Conservation (phyloP, 495 filamentous ascomycete genomes). For the Penicillium turbatum region DNA sequence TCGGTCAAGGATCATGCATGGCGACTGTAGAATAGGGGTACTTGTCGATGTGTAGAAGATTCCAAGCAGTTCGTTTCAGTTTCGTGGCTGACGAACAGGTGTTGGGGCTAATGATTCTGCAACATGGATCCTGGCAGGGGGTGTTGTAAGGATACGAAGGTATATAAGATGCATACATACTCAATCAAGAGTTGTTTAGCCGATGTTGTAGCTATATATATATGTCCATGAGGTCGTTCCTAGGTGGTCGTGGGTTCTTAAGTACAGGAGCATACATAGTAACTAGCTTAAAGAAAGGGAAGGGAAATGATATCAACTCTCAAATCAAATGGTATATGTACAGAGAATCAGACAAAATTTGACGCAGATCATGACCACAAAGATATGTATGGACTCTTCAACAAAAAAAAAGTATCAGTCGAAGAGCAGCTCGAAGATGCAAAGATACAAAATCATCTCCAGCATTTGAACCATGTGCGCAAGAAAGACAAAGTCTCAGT, state of each 20-base stretch:
- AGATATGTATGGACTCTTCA: conserved; percentile 18
- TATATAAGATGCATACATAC: too few species aligned
- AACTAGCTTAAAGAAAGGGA: not conserved
- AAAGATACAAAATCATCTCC: conserved; percentile 5
- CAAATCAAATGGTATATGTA: conserved; percentile 28
- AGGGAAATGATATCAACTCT: conserved; percentile 25
- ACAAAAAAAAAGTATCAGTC: conserved; percentile 7
- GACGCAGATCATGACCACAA: conserved; percentile 18
- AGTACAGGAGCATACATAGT: not conserved
- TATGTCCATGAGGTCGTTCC: too few species aligned
- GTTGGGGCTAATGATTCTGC: not conserved
- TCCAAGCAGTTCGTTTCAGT: not conserved
- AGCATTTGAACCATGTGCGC: conserved; percentile 18
- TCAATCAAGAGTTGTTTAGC: too few species aligned
- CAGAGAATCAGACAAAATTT: conserved; percentile 22
- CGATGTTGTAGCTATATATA: too few species aligned
- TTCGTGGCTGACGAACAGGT: not conserved
- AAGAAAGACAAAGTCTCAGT: conserved; percentile 10
- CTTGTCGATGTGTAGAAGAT: too few species aligned
- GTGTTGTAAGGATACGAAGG: too few species aligned
- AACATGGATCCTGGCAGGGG: too few species aligned
- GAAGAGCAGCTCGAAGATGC: conserved; percentile 7
- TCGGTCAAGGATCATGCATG: not conserved
- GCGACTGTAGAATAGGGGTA: too few species aligned
- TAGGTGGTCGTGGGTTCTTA: not conserved